Percentiles rank a stretch among this genome's conserved stretches.
phyloP scores from a whole-genome alignment of 805 yeast species.

The Schizosaccharomyces cryophilus region DNA sequence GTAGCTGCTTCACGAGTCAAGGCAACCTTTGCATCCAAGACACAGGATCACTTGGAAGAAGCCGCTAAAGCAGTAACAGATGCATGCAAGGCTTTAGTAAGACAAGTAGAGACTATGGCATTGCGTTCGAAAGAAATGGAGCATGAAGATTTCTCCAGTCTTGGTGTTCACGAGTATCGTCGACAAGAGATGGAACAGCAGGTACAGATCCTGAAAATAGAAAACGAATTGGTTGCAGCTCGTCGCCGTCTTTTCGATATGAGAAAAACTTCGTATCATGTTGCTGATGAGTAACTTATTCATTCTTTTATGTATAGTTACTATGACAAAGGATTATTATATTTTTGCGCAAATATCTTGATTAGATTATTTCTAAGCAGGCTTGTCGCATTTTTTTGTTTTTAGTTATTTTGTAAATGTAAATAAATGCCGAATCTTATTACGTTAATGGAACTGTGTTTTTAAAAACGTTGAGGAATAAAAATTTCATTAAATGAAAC shows the following conservation, averaged over 20 bases:
- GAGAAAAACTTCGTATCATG: constrained; percentile 45
- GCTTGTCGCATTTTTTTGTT: background rate
- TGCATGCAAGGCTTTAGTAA: constrained; percentile 55
- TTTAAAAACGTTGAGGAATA: too few relatives aligned
- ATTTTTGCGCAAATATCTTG: too few relatives aligned
- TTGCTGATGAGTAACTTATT: background rate
- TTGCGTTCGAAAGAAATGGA: constrained; percentile 11
- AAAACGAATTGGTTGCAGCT: constrained; percentile 44
- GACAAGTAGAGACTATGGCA: constrained; percentile 37
- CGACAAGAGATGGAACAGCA: constrained; percentile 83
- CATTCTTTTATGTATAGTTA: background rate
- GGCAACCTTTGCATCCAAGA: constrained; percentile 48
- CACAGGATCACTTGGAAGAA: constrained; percentile 47
- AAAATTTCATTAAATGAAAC: background rate
- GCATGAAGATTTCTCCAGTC: constrained; percentile 37
- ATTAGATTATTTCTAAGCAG: too few relatives aligned
- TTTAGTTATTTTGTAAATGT: background rate
- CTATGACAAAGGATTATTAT: background rate
- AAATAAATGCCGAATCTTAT: background rate
- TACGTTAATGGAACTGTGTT: background rate
- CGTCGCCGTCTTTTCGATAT: constrained; percentile 68
- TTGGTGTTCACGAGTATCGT: constrained; percentile 57
- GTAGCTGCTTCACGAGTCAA: constrained; percentile 81
- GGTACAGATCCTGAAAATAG: constrained; percentile 64
- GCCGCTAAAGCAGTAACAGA: constrained; percentile 43